Base-by-base conservation (phyloP, 2,329 filamentous ascomycete genomes). In the Sporothrix sp. region DNA sequence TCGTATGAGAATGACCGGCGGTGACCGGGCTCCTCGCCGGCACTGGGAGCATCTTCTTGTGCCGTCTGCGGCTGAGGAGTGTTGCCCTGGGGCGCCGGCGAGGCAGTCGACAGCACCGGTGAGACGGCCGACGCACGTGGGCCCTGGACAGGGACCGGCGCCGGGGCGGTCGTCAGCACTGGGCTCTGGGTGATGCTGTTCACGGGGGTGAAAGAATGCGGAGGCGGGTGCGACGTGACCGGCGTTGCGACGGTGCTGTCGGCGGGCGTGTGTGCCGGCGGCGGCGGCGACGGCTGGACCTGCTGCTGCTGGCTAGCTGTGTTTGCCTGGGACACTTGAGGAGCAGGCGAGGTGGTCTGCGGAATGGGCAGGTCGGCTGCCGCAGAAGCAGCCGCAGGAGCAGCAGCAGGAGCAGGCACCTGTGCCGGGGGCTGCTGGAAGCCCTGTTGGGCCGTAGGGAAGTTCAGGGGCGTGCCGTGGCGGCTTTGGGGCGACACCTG, bases 401-500 rank as follows among this genome's bases (percentile, higher is more conserved):
- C n/a, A n/a, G n/a, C n/a, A n/a, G n/a, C n/a, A n/a, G n/a, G n/a
- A 13, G 40, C 16, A 20, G 40, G 18, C 18, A 23, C 18, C 14
- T 16, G 25, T 0, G 18, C 38, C 21, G 33, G 49, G 5, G 47
- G 40, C 47, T 36, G 42, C 47, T 47, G 42, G 37, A 50, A 28
- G 4, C 16, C 40, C 14, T 50, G 39, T 27, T 45, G 51, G 16
- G 40, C 9, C 3, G 9, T 25, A 10, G 47, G 42, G 23, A 53
- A 43, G 42, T 37, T 50, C 16, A 48, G 48, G 4, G 52, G 48
- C n/a, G 52, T 51, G 3, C 27, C 48, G 11, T 53, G 37, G 20
- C 38, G 52, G 38, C 43, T 51, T 25, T 53, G 48, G 18, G 52
- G 52, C 4, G 52, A 48, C n/a, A 51, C 43, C 27, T 50, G 43